Evolutionary conservation across 352 stramenopile genomes (phyloP).

Genomic region (Pythium inflatum): DNA sequence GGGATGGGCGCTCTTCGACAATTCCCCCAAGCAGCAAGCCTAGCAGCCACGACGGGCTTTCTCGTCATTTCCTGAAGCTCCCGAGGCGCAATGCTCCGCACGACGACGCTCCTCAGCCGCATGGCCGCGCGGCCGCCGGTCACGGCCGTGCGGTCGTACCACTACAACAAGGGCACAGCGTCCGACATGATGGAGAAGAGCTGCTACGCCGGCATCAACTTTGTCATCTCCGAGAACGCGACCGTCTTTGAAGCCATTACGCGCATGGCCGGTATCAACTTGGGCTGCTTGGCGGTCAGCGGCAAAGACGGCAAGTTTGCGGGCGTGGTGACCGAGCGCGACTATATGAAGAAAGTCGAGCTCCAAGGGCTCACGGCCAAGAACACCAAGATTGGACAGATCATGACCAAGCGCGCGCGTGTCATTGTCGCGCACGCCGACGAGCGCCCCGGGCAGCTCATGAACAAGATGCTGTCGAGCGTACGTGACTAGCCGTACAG

Average conservation of each 20-base stretch:
- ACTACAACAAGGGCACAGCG: slow-evolving; percentile 85
- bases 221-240: slow-evolving; percentile 92
- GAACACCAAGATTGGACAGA: slow-evolving; percentile 90
- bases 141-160: slow-evolving; percentile 37
- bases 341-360: slow-evolving; percentile 97
- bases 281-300: slow-evolving; percentile 91
- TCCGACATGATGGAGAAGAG: slow-evolving; percentile 92
- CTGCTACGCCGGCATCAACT: slow-evolving; percentile 95
- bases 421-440: slow-evolving; percentile 85
- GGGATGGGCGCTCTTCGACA: no score
- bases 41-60: no score
- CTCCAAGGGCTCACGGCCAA: slow-evolving; percentile 90
- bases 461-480: slow-evolving; percentile 96
- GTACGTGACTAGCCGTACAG: slow-evolving; percentile 34
- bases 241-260: slow-evolving; percentile 95
- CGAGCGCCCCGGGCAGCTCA: slow-evolving; percentile 91
- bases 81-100: no score
- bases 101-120: slow-evolving; percentile 15
- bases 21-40: slow-evolving; percentile 30
- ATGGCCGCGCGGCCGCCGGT: neutral
- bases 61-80: no score
- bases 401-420: slow-evolving; percentile 93
- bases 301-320: slow-evolving; percentile 89
- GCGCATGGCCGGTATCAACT: slow-evolving; percentile 94
- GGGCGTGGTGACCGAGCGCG: slow-evolving; percentile 93